These are phyloP conservation scores for Rhodotorula sp. DNA, from an alignment of 1,284 basidiomycete species.

Conservation along the genomic window DNA sequence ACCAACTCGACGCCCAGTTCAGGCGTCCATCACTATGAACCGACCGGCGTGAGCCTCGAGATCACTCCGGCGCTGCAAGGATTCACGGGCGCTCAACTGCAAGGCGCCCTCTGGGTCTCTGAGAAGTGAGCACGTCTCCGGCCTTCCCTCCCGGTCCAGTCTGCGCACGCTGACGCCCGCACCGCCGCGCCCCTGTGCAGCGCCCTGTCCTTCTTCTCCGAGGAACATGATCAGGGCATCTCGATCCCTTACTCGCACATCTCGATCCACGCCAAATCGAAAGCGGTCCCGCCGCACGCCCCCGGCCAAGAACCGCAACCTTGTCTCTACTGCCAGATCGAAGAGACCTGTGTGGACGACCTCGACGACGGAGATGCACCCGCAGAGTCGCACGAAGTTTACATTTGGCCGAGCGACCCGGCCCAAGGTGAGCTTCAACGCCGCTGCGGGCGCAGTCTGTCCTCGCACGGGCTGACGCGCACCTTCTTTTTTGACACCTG, in stretches of 20 bases:
- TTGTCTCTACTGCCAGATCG: background rate
- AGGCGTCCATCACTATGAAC: background rate
- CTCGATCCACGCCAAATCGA: slow-evolving; percentile 2
- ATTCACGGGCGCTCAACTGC: background rate
- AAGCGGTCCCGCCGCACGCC: background rate
- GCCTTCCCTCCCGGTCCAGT: background rate
- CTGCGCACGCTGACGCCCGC: background rate
- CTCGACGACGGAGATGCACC: background rate
- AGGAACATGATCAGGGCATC: background rate
- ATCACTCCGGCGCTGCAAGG: background rate
- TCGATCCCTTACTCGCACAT: slow-evolving; percentile 2
- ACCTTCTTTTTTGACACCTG: background rate
- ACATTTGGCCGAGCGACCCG: background rate
- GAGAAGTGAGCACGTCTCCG: background rate
- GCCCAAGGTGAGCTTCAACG: background rate
- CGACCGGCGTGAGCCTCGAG: background rate
- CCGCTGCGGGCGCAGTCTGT: background rate
- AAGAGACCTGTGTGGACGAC: background rate
- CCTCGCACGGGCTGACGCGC: background rate
- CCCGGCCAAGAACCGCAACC: background rate
- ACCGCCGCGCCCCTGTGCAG: background rate
- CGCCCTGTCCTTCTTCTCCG: background rate
- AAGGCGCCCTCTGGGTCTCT: background rate
- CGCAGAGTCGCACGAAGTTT: background rate
- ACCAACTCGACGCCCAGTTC: background rate